Evolutionary conservation across 257 asterid genomes (phyloP), one percentile per base, ranked within the genome.

Genomic region (Solanum lignicaule): DNA sequence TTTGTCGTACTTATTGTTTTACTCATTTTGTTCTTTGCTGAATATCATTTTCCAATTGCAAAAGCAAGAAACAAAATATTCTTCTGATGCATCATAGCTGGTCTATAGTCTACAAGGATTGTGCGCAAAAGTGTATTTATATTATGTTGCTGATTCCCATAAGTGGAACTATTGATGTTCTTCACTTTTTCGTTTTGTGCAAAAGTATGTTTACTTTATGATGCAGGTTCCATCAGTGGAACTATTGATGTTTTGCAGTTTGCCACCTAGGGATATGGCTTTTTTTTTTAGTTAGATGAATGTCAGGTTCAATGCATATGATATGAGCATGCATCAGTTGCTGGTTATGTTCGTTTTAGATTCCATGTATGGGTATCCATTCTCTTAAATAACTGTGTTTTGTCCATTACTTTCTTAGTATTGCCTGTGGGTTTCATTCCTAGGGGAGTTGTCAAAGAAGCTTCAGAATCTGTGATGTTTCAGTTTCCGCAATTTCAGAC

Each of bases 401-500:
- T 81, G 15, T 18, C 85, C 68, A 18, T 78, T 4, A 46, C 25
- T 46, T 81, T 29, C 66, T 46, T 48, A 27, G 85, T 81, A 16
- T 81, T 81, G 85, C 27, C 27, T 46, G 39, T 81, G 85, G 39
- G 18, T 43, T 46, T 81, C 27, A 27, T 81, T 86, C 85, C 84
- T 89, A 96, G 99, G 98, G 95, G 71, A 88, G 91, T 88, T 91
- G 93, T 91, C 83, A 87, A 79, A 92, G 95, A 86, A 93, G 98
- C 92, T 92, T 92, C 90, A 94, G 92, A 92, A 98, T 97, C 68
- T 98, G 95, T 87, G 90, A 66, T 79, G 95, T 95, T 25, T 94
- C 95, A 38, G 98, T 94, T 85, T 88, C 92, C 48, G 90, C 97
- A 58, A 94, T 95, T 84, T 94, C 99, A 75, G 98, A 95, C 89